Evolutionary conservation across 352 stramenopile genomes (phyloP).

Genomic region (Pythium chondricola): DNA sequence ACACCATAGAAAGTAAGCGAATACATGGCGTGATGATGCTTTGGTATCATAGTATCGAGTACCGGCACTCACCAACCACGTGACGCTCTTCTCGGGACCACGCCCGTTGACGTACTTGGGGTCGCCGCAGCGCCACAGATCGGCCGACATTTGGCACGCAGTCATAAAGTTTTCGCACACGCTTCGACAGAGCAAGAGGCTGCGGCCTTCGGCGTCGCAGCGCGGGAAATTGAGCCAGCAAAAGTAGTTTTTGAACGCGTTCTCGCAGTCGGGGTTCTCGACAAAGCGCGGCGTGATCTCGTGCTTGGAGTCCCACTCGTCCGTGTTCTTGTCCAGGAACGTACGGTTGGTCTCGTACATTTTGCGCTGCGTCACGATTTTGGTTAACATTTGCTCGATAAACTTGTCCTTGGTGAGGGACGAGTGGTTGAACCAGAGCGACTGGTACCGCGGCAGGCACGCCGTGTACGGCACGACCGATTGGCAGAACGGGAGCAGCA

Average conservation of each 20-base stretch:
- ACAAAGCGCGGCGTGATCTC: conserved; percentile 73
- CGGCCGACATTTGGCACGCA: conserved; percentile 70
- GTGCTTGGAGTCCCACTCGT: conserved; percentile 59
- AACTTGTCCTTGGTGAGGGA: conserved; percentile 69
- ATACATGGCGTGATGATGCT: too few species aligned
- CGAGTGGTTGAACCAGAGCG: conserved; percentile 73
- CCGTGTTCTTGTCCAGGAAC: conserved; percentile 44
- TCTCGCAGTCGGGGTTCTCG: conserved; percentile 84
- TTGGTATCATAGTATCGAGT: too few species aligned
- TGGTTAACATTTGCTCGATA: conserved; percentile 56
- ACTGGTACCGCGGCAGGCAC: conserved; percentile 66
- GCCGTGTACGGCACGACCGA: conserved; percentile 64
- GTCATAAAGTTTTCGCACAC: conserved; percentile 91
- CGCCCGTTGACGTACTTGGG: conserved; percentile 67
- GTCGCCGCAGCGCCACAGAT: conserved; percentile 86
- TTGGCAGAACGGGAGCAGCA: conserved; percentile 69
- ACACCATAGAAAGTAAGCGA: too few species aligned
- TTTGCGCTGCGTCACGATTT: conserved; percentile 51
- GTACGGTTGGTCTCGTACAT: conserved; percentile 57
- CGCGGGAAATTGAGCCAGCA: conserved; percentile 91
- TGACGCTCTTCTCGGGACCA: conserved; percentile 27
- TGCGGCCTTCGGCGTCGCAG: conserved; percentile 78
- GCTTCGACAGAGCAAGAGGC: conserved; percentile 80
- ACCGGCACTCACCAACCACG: conserved; percentile 44
- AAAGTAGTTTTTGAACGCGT: conserved; percentile 88